These are phyloP conservation scores for Phycomyces nitens DNA, from an alignment of 192 early-diverging fungal species.

Conservation along the genomic window DNA sequence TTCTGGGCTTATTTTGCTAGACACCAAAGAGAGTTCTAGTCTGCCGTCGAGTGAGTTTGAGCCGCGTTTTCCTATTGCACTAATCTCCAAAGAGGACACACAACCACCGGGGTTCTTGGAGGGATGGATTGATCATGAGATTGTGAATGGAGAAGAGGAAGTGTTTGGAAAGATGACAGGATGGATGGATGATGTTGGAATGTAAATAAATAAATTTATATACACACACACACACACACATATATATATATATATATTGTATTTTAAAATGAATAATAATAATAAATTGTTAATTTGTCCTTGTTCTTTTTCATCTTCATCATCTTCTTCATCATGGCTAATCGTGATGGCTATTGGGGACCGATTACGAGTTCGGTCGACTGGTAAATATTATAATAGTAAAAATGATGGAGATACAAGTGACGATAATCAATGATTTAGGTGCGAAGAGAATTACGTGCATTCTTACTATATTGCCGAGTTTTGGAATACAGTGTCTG, in stretches of 20 bases:
- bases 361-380: slow-evolving; percentile 31
- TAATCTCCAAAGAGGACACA: not conserved
- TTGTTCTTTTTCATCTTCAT: slow-evolving; percentile 3
- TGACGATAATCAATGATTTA: slow-evolving; percentile 11
- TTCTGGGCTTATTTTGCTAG: slow-evolving; percentile 14
- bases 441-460: slow-evolving; percentile 34
- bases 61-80: slow-evolving; percentile 15
- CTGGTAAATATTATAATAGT: slow-evolving; percentile 22
- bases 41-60: slow-evolving; percentile 17
- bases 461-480: slow-evolving; percentile 34
- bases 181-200: slow-evolving; percentile 25
- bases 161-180: not conserved
- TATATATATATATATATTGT: slow-evolving; percentile 3
- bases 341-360: slow-evolving; percentile 27
- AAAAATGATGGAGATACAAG: no score
- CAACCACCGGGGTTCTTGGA: slow-evolving; percentile 9
- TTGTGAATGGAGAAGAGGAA: not conserved
- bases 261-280: not conserved
- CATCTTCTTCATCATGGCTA: not conserved
- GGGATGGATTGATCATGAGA: slow-evolving; percentile 12
- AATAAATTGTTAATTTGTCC: not conserved
- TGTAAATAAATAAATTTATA: slow-evolving; percentile 14
- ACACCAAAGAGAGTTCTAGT: slow-evolving; percentile 1
- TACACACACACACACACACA: not conserved
- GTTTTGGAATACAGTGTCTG: slow-evolving; percentile 35